phyloP scores from a whole-genome alignment of 2,329 filamentous ascomycete genomes.

The Beauveria asiatica region DNA sequence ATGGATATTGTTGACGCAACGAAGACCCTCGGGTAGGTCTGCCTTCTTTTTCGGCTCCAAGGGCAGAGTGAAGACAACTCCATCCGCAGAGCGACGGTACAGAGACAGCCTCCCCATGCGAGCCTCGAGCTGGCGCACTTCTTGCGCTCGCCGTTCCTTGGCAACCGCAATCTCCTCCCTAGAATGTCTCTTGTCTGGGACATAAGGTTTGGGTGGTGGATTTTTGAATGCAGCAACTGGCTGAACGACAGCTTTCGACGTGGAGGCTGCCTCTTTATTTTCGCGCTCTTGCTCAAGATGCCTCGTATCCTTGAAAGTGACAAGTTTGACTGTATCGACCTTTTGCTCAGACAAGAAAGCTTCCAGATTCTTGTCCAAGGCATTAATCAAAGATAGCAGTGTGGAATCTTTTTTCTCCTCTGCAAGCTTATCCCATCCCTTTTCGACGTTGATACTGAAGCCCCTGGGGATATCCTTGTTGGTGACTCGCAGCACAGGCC shows the following conservation, averaged over 20 bases:
- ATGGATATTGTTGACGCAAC: constrained; percentile 53
- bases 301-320: constrained; percentile 50
- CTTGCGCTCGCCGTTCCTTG: constrained; percentile 52
- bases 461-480: constrained; percentile 64
- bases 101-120: constrained; percentile 59
- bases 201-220: constrained; percentile 22
- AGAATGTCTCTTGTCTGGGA: constrained; percentile 43
- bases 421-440: constrained; percentile 60
- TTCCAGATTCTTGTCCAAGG: constrained; percentile 66
- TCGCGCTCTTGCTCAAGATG: constrained; percentile 26
- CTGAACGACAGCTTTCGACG: constrained; percentile 7
- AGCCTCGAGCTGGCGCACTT: constrained; percentile 65
- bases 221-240: constrained; percentile 6
- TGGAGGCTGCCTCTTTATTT: constrained; percentile 11
- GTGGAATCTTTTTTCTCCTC: constrained; percentile 46
- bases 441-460: constrained; percentile 69
- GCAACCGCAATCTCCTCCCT: constrained; percentile 54
- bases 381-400: constrained; percentile 58
- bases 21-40: constrained; percentile 53
- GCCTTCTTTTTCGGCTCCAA: constrained; percentile 54
- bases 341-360: constrained; percentile 60
- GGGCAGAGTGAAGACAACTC: constrained; percentile 60
- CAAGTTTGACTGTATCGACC: constrained; percentile 62
- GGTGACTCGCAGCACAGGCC: constrained; percentile 52
- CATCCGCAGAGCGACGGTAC: constrained; percentile 63